A percentile compares a stretch with the other conserved stretches of the same genome.
phyloP scores from a whole-genome alignment of 768 basidiomycete genomes.

The Sarcomyxa edulis region DNA sequence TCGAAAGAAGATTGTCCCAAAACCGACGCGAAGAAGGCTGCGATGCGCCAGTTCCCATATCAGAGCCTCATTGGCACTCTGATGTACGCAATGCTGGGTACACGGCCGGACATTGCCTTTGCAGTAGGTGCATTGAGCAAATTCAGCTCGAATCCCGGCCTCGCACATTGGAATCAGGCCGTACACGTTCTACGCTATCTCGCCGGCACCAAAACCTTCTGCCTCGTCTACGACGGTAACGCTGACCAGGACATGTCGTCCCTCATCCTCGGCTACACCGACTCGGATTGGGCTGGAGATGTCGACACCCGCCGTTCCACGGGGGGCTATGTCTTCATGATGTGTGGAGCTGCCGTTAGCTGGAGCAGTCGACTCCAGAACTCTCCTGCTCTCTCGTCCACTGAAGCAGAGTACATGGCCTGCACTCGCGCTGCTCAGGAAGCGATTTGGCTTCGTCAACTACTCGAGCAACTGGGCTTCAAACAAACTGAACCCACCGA shows the following conservation, averaged over 20 bases:
- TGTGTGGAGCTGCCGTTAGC: slow-evolving; percentile 19
- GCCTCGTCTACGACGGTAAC: slow-evolving; percentile 11
- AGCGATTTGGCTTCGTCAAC: slow-evolving; percentile 14
- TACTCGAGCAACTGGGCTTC: slow-evolving; percentile 11
- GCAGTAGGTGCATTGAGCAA: slow-evolving; percentile 16
- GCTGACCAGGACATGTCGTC: not conserved
- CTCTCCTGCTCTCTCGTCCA: slow-evolving; percentile 23
- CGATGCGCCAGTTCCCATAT: too few species aligned
- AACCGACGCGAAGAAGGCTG: not conserved
- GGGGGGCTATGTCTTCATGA: slow-evolving; percentile 21
- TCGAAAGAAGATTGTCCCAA: slow-evolving; percentile 5
- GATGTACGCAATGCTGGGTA: slow-evolving; percentile 22
- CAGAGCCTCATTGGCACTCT: slow-evolving; percentile 20
- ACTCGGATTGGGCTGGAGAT: slow-evolving; percentile 20
- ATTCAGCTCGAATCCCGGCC: slow-evolving; percentile 15
- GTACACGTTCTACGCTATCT: slow-evolving; percentile 23
- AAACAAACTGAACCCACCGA: not conserved
- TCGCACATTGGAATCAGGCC: slow-evolving; percentile 18
- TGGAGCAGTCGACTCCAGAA: slow-evolving; percentile 27
- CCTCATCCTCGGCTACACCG: slow-evolving; percentile 9
- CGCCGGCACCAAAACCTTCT: slow-evolving; percentile 13
- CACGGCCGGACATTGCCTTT: slow-evolving; percentile 23
- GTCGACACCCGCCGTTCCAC: slow-evolving; percentile 18
- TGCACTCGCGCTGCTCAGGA: slow-evolving; percentile 16
- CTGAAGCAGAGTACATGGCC: slow-evolving; percentile 28